Evolutionary conservation across 306 rosid genomes (phyloP), one percentile per base, ranked within the genome.

Genomic region (Corylus americana): DNA sequence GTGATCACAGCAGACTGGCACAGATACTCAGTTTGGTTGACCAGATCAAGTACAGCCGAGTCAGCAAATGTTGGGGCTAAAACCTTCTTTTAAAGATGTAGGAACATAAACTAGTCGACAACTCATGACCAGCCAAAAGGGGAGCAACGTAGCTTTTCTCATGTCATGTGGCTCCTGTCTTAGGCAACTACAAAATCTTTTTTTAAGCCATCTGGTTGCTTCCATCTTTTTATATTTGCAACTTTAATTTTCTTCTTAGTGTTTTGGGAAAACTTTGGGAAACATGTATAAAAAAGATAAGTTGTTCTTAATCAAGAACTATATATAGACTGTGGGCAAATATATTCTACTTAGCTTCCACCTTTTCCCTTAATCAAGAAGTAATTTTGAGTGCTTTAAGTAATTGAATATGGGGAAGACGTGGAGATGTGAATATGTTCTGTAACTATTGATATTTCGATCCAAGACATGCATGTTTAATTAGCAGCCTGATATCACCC

Each of bases 1-100:
- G 85, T 84, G 95, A 91, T 92, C 89, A 69, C 80, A 84, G 63
- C 81, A 81, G 87, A 66, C 87, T 85, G 93, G 88, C 90, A 94
- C 14, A 88, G 96, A 91, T 90, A 90, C 92, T 86, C 70, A 82
- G 83, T 84, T 91, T 78, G 83, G 91, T 85, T 89, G 88, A 90
- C 90, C 80, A 79, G 31, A 22, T 22, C 22, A 61, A 45, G 71
- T 51, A 82, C 50, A 45, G 73, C 22, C 57, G 58, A 74, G 79
- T 78, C 78, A 78, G 66, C 49, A 64, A 67, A 50, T 61, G 39
- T 54, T 44, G 83, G 81, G 81, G 75, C 73, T 77, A 85, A 42
- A 80, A 91, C 50, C 84, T 84, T 84, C 87, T 84, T 89, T 93
- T 91, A 82, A 89, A 80, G 87, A 64, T 62, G 84, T 87, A 88